A percentile compares a stretch with the other conserved stretches of the same genome.
phyloP scores from a whole-genome alignment of 495 filamentous ascomycete genomes.

The Cercophora scortea region DNA sequence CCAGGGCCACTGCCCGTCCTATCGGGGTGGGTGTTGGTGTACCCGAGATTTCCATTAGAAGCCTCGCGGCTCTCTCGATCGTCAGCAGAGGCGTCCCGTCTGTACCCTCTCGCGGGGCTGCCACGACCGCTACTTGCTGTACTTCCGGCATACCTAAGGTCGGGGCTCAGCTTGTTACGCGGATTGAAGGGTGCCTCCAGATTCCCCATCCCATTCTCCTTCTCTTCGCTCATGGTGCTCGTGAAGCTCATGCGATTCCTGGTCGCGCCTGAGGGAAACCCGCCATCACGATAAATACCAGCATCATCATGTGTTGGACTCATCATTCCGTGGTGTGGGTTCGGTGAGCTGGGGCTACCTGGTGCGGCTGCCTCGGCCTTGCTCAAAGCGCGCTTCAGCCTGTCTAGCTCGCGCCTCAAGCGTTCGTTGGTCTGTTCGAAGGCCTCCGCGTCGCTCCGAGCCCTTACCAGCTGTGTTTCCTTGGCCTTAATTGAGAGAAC shows the following conservation, averaged over 20 bases:
- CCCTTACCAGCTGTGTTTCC: constrained; percentile 91
- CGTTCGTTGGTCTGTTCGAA: constrained; percentile 77
- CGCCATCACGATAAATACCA: constrained; percentile 49
- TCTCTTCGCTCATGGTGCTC: constrained; percentile 74
- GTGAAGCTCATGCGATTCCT: constrained; percentile 57
- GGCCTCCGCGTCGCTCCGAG: constrained; percentile 80
- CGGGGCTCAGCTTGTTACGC: constrained; percentile 48
- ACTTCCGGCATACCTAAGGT: constrained; percentile 39
- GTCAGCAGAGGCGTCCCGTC: constrained; percentile 17
- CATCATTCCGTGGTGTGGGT: constrained; percentile 22
- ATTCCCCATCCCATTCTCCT: constrained; percentile 79
- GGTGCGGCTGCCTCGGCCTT: constrained; percentile 41
- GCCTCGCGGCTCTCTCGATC: constrained; percentile 18
- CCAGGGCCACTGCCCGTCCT: constrained; percentile 28
- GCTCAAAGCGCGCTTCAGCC: constrained; percentile 71
- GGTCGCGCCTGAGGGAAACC: constrained; percentile 24
- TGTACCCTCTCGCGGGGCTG: constrained; percentile 44
- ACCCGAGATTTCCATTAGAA: constrained; percentile 12
- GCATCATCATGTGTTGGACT: constrained; percentile 41
- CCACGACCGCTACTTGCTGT: constrained; percentile 45
- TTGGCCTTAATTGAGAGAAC: constrained; percentile 96
- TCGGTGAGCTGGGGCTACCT: constrained; percentile 31
- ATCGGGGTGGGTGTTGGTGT: constrained; percentile 18
- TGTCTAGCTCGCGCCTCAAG: constrained; percentile 80
- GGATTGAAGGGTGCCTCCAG: constrained; percentile 35